These are phyloP conservation scores for Vanderwaltozyma polyspora DNA, from an alignment of 805 yeast species.

Conservation along the genomic window DNA sequence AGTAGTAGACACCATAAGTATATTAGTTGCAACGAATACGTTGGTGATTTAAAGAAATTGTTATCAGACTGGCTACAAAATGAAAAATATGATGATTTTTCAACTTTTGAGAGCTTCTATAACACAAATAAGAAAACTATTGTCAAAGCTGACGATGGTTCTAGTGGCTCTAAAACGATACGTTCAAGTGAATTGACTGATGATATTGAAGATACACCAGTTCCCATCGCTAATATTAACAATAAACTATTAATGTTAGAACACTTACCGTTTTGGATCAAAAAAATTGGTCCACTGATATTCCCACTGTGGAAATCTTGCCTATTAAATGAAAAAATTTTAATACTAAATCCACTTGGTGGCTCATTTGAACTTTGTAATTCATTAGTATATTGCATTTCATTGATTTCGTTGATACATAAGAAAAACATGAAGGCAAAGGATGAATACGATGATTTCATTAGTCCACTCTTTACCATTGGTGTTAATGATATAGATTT, in stretches of 20 bases:
- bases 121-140: constrained; percentile 2
- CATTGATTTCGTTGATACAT: constrained; percentile 12
- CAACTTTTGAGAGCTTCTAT: constrained; percentile 11
- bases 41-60: constrained; percentile 11
- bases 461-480: constrained; percentile 14
- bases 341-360: constrained; percentile 20
- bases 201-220: neutral
- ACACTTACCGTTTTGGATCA: constrained; percentile 18
- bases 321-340: constrained; percentile 17
- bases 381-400: constrained; percentile 19
- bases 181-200: too few relatives aligned
- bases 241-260: constrained; percentile 1
- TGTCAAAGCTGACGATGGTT: too few relatives aligned
- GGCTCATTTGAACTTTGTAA: constrained; percentile 22
- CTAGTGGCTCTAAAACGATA: too few relatives aligned
- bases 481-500: constrained; percentile 14
- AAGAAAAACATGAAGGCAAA: neutral
- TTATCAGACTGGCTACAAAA: constrained; percentile 15
- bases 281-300: constrained; percentile 24
- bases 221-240: neutral
- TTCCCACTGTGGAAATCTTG: constrained; percentile 27
- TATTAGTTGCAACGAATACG: constrained; percentile 13
- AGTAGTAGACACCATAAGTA: constrained; percentile 2
- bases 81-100: constrained; percentile 5
- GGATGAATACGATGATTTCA: constrained; percentile 4